These are phyloP conservation scores for Myxozyma vanderwaltii DNA, from an alignment of 805 yeast genomes.

Conservation along the genomic window DNA sequence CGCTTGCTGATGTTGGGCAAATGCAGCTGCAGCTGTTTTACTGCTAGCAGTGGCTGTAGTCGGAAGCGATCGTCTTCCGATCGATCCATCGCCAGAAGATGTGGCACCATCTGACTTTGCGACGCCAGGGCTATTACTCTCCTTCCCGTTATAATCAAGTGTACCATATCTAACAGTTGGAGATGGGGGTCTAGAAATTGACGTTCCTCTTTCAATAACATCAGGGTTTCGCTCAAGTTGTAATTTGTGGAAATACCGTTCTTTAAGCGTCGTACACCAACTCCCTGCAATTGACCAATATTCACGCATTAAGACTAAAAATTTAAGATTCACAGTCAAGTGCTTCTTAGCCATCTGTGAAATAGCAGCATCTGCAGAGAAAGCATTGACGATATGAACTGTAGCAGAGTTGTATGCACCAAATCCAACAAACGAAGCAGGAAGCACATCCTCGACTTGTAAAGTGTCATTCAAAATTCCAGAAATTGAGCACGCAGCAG, in stretches of 20 bases:
- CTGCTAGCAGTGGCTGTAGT: not conserved
- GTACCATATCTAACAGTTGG: conserved; percentile 35
- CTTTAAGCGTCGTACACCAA: conserved; percentile 43
- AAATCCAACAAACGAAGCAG: conserved; percentile 44
- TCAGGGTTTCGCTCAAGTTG: conserved; percentile 29
- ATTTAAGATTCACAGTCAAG: conserved; percentile 40
- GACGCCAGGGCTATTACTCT: conserved; percentile 19
- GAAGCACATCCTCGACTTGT: conserved; percentile 39
- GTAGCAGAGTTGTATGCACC: conserved; percentile 43
- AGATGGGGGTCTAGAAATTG: conserved; percentile 32
- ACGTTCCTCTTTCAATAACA: conserved; percentile 2
- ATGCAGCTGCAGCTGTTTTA: conserved; percentile 1
- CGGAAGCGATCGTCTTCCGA: conserved; percentile 13
- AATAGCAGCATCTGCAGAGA: conserved; percentile 38
- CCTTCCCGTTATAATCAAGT: conserved; percentile 31
- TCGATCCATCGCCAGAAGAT: conserved; percentile 17
- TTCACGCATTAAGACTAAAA: conserved; percentile 40
- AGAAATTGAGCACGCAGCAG: conserved; percentile 42
- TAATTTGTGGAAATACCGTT: conserved; percentile 38
- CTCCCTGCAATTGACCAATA: conserved; percentile 44
- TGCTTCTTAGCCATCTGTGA: conserved; percentile 41
- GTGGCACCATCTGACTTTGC: conserved; percentile 27
- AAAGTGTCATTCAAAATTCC: conserved; percentile 39
- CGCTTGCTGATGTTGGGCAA: conserved; percentile 8
- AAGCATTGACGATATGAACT: conserved; percentile 42